A percentile compares a stretch with the other conserved stretches of the same genome.
These are phyloP conservation scores for Erodium moschatum DNA, from an alignment of 441 rosid genomes.

Conservation along the genomic window DNA sequence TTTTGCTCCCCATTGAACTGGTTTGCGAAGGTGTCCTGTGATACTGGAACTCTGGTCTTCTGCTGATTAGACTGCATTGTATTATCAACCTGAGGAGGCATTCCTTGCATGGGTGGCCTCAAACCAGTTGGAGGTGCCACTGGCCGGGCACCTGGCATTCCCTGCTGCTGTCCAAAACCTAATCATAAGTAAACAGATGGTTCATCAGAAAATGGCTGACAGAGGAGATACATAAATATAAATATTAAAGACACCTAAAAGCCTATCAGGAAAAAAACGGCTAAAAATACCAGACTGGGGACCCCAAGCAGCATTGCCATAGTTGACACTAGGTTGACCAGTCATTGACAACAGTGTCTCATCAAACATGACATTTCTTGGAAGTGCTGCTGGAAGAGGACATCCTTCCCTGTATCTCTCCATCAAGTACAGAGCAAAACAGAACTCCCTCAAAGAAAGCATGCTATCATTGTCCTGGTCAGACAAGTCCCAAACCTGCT, in stretches of 20 bases:
- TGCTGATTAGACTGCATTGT: constrained; percentile 39
- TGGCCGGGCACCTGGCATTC: constrained; percentile 41
- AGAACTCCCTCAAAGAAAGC: constrained; percentile 94
- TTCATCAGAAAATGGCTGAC: constrained; percentile 15
- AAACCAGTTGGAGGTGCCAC: constrained; percentile 49
- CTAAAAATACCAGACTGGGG: constrained; percentile 45
- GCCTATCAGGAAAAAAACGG: neutral
- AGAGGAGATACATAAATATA: constrained; percentile 8
- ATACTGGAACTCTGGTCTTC: constrained; percentile 37
- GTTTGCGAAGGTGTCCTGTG: constrained; percentile 55
- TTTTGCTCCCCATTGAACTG: constrained; percentile 36
- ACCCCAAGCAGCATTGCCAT: constrained; percentile 75
- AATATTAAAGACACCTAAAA: constrained; percentile 19
- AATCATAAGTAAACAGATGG: constrained; percentile 18
- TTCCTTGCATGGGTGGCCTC: constrained; percentile 55
- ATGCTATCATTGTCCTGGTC: constrained; percentile 94
- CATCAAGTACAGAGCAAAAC: constrained; percentile 91
- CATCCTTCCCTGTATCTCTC: constrained; percentile 87
- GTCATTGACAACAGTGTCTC: constrained; percentile 76
- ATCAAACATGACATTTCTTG: constrained; percentile 71
- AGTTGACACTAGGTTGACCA: constrained; percentile 50
- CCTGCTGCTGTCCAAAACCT: constrained; percentile 74
- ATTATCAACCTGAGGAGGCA: constrained; percentile 34
- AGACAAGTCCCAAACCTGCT: constrained; percentile 92
- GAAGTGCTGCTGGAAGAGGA: constrained; percentile 71